Conservation (phyloP, 208 protist species). For the Acanthamoeba lenticulata region DNA sequence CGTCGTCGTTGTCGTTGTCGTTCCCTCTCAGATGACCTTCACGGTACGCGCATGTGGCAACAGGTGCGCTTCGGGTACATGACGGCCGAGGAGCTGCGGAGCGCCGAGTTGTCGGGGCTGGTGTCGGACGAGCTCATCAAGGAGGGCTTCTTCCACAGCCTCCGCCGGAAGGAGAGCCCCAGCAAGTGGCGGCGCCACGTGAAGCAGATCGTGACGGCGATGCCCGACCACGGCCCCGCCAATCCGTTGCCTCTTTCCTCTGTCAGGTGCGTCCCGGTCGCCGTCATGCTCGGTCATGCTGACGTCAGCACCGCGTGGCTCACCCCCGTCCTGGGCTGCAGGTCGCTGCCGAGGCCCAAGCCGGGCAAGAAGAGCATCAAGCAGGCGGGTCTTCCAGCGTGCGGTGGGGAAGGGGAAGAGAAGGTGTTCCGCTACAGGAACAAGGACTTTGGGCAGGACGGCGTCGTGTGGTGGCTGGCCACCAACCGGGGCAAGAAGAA, state of each 20-base stretch:
- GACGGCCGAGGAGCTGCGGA: background rate
- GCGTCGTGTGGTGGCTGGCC: slow-evolving; percentile 9
- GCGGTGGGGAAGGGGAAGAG: background rate
- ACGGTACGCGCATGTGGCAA: background rate
- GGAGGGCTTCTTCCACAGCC: slow-evolving; percentile 9
- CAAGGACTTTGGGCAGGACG: background rate
- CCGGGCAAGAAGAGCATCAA: too few relatives aligned
- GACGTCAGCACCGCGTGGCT: background rate
- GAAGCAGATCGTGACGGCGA: background rate
- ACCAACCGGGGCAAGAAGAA: background rate
- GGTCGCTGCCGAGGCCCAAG: background rate
- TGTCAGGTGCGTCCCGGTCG: background rate
- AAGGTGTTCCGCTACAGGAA: slow-evolving; percentile 20
- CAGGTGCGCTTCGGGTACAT: slow-evolving; percentile 8
- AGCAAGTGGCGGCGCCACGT: background rate
- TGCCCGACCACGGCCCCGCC: too few relatives aligned
- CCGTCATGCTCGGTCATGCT: background rate
- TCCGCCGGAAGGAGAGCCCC: background rate
- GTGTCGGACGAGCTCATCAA: background rate
- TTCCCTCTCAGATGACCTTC: too few relatives aligned
- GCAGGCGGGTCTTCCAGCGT: too few relatives aligned
- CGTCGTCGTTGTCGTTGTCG: too few relatives aligned
- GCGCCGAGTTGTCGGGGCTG: background rate
- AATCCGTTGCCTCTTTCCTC: background rate
- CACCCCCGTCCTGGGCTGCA: too few relatives aligned